Conservation (phyloP, 495 filamentous ascomycete species). For the Podospora anserina region DNA sequence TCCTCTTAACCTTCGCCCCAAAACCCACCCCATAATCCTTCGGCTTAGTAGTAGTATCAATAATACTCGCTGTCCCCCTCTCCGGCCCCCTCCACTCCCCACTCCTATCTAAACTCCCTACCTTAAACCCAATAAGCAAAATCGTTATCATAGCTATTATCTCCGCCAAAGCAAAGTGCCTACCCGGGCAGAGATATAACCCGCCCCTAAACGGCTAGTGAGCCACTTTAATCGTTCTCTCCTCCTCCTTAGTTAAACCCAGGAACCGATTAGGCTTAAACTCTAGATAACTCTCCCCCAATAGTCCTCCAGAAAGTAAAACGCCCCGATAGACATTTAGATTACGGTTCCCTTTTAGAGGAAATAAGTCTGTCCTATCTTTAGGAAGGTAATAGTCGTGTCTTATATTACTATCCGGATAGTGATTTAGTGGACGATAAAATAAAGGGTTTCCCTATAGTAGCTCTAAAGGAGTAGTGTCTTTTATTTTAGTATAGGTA, state of each 20-base stretch:
- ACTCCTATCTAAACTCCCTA: slow-evolving; percentile 6
- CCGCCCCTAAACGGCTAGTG: slow-evolving; percentile 22
- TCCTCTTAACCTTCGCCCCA: slow-evolving; percentile 7
- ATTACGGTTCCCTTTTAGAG: too few relatives aligned
- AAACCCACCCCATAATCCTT: slow-evolving; percentile 14
- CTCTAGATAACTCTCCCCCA: slow-evolving; percentile 14
- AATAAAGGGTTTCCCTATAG: too few relatives aligned
- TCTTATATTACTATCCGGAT: too few relatives aligned
- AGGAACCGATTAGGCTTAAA: slow-evolving; percentile 19
- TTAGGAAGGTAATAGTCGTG: too few relatives aligned
- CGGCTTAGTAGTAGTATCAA: slow-evolving; percentile 23
- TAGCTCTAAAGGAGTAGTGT: too few relatives aligned
- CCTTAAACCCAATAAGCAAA: slow-evolving; percentile 17
- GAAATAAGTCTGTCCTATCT: too few relatives aligned
- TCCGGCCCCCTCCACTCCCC: slow-evolving; percentile 11
- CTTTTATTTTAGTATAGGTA: too few relatives aligned
- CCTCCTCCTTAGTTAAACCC: not conserved
- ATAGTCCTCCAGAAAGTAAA: slow-evolving; percentile 11
- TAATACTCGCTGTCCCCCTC: slow-evolving; percentile 9
- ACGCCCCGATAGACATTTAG: slow-evolving; percentile 14
- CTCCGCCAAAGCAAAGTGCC: slow-evolving; percentile 21
- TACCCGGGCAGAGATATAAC: slow-evolving; percentile 16
- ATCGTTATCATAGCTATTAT: slow-evolving; percentile 20
- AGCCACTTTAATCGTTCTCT: slow-evolving; percentile 4
- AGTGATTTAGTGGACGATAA: too few relatives aligned